Percentiles rank a stretch among this genome's conserved stretches.
These are phyloP conservation scores for Aspergillus asperescens DNA, from an alignment of 495 filamentous ascomycete genomes.

Conservation along the genomic window DNA sequence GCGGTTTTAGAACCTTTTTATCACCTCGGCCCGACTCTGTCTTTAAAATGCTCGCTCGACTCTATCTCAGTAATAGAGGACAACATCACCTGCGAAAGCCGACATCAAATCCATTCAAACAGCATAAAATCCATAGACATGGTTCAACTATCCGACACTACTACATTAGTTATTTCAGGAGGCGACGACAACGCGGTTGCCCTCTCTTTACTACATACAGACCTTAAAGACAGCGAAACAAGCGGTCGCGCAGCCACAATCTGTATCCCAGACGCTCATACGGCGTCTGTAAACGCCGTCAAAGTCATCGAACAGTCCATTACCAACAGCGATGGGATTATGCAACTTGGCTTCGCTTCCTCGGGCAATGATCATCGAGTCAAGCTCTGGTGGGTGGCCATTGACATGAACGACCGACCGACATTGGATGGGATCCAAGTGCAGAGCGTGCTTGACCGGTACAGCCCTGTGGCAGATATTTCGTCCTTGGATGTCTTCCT, in stretches of 20 bases:
- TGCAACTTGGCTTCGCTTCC: slow-evolving; percentile 45
- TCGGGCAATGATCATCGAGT: slow-evolving; percentile 78
- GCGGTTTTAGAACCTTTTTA: slow-evolving; percentile 30
- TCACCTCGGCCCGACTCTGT: slow-evolving; percentile 19
- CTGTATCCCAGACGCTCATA: slow-evolving; percentile 68
- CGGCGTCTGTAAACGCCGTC: slow-evolving; percentile 69
- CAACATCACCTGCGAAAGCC: slow-evolving; percentile 29
- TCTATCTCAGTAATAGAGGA: slow-evolving; percentile 15
- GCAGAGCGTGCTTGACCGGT: slow-evolving; percentile 42
- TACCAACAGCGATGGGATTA: slow-evolving; percentile 6
- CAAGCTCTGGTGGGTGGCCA: slow-evolving; percentile 59
- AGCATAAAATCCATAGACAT: slow-evolving; percentile 57
- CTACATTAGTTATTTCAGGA: slow-evolving; percentile 59
- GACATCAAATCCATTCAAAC: slow-evolving; percentile 63
- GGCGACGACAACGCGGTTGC: slow-evolving; percentile 80
- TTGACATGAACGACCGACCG: slow-evolving; percentile 27
- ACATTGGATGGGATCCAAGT: slow-evolving; percentile 39
- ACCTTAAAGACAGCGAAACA: slow-evolving; percentile 6
- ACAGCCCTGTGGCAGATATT: slow-evolving; percentile 63
- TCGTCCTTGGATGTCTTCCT: slow-evolving; percentile 40
- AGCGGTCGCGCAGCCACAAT: slow-evolving; percentile 36
- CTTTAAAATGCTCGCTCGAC: slow-evolving; percentile 19
- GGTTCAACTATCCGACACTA: slow-evolving; percentile 23
- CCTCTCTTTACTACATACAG: slow-evolving; percentile 43
- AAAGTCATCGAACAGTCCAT: slow-evolving; percentile 34